These are phyloP conservation scores for Ambrosia trifida DNA, from an alignment of 129 eudicot species.

Conservation along the genomic window DNA sequence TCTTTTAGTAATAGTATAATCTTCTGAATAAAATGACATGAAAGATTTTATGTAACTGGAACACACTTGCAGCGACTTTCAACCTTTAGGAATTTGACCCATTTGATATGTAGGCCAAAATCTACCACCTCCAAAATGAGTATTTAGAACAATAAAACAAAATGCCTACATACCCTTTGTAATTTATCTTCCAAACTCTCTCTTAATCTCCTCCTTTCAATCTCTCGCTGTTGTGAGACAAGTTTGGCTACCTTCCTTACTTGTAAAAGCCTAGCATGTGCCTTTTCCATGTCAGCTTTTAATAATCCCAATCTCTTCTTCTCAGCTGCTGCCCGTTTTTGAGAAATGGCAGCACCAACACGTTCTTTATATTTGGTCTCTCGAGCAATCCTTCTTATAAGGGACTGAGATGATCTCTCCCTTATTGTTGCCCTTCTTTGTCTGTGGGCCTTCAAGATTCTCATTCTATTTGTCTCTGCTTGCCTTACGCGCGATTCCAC, in stretches of 20 bases:
- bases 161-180: slow-evolving; percentile 63
- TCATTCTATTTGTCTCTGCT: slow-evolving; percentile 93
- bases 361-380: slow-evolving; percentile 92
- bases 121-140: slow-evolving; percentile 1
- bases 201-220: slow-evolving; percentile 77
- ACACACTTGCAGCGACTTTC: neutral
- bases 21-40: neutral
- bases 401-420: slow-evolving; percentile 85
- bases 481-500: slow-evolving; percentile 79
- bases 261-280: slow-evolving; percentile 71
- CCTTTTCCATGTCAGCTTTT: slow-evolving; percentile 86
- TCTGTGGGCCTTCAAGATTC: slow-evolving; percentile 63
- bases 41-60: neutral
- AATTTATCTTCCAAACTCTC: slow-evolving; percentile 73
- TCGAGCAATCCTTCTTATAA: slow-evolving; percentile 63
- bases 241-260: slow-evolving; percentile 72
- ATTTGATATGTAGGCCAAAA: neutral
- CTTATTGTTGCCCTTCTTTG: slow-evolving; percentile 81
- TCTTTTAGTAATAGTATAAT: too few relatives aligned
- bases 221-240: slow-evolving; percentile 71
- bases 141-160: neutral
- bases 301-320: slow-evolving; percentile 74
- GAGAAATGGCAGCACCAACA: slow-evolving; percentile 76
- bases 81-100: neutral
- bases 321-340: slow-evolving; percentile 97